A percentile compares a stretch with the other conserved stretches of the same genome.
These are phyloP conservation scores for Leccinum pellstonianum DNA, from an alignment of 768 basidiomycete genomes.

Conservation along the genomic window DNA sequence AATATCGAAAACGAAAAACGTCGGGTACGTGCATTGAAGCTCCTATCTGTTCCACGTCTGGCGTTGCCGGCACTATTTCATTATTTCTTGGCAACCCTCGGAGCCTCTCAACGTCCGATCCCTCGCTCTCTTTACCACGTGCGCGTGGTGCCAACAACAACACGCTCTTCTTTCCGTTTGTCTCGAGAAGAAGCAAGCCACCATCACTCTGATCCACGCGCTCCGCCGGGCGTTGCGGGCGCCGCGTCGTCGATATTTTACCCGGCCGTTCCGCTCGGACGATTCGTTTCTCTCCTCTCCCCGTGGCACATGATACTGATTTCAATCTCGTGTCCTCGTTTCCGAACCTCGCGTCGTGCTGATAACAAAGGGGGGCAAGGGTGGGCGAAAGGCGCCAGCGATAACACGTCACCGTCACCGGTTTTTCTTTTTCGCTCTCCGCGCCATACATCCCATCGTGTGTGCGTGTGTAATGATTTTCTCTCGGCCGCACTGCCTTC, in stretches of 20 bases:
- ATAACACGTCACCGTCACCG: slow-evolving; percentile 13
- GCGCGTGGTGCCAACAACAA: neutral
- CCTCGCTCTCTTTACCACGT: neutral
- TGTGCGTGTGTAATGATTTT: neutral
- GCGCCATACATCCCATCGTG: neutral
- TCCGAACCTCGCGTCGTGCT: neutral
- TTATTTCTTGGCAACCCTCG: slow-evolving; percentile 16
- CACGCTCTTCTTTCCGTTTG: slow-evolving; percentile 2
- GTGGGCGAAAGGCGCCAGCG: neutral
- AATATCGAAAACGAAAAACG: neutral
- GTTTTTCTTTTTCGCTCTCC: neutral
- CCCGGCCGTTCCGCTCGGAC: neutral
- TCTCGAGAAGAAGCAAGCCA: slow-evolving; percentile 5
- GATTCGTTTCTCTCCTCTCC: neutral
- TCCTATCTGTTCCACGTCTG: slow-evolving; percentile 9
- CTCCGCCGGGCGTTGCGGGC: neutral
- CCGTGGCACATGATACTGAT: neutral
- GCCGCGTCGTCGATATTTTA: neutral
- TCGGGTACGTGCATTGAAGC: neutral
- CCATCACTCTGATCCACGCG: neutral
- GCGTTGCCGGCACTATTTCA: slow-evolving; percentile 12
- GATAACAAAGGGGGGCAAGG: neutral
- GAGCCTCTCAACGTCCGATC: slow-evolving; percentile 23
- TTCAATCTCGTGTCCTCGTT: neutral
- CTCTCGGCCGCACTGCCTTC: slow-evolving; percentile 19